phyloP scores from a whole-genome alignment of 345 rosid species.

The Eucalyptus coolabah region DNA sequence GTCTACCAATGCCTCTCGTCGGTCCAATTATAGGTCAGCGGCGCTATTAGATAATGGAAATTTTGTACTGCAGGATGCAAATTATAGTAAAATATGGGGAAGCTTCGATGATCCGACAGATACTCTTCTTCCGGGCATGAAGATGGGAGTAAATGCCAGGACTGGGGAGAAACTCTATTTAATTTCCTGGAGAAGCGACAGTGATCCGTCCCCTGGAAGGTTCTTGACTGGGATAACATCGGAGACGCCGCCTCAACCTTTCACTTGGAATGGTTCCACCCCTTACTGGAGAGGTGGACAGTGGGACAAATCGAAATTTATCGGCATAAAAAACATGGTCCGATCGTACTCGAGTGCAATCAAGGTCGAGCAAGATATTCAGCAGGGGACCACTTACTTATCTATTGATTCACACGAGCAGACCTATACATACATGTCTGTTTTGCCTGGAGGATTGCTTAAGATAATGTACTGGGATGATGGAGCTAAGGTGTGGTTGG shows the following conservation, averaged over 20 bases:
- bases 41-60: not conserved
- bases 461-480: not conserved
- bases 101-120: too few species aligned
- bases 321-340: not conserved
- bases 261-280: not conserved
- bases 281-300: not conserved
- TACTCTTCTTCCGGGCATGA: too few species aligned
- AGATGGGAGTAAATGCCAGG: too few species aligned
- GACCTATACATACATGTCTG: not conserved
- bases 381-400: not conserved
- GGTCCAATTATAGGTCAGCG: not conserved
- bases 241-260: constrained; percentile 6
- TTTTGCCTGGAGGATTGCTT: not conserved
- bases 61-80: too few species aligned
- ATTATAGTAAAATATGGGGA: too few species aligned
- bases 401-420: not conserved
- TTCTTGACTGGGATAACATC: not conserved
- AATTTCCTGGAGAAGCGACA: too few species aligned
- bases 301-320: constrained; percentile 1
- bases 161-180: too few species aligned
- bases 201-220: too few species aligned
- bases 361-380: not conserved
- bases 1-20: not conserved
- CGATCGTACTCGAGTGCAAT: not conserved
- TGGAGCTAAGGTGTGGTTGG: not conserved